A percentile compares a stretch with the other conserved stretches of the same genome.
Conservation (phyloP, 129 eudicot species). For the Dittrichia graveolens region DNA sequence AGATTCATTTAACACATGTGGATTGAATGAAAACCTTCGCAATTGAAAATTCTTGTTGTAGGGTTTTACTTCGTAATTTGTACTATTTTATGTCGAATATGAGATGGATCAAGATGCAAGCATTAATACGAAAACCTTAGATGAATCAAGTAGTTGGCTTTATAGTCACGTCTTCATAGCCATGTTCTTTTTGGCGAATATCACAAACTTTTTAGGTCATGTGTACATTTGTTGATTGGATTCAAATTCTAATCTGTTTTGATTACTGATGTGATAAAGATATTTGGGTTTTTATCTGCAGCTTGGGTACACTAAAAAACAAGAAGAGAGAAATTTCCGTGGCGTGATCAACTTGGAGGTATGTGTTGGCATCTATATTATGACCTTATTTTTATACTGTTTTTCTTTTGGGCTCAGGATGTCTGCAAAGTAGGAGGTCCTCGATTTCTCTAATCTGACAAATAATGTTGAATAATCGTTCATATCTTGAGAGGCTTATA, state of each 20-base stretch:
- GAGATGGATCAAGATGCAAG: not conserved
- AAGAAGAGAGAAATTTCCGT: constrained; percentile 89
- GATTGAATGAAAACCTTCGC: not conserved
- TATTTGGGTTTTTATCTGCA: constrained; percentile 35
- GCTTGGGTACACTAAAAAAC: constrained; percentile 98
- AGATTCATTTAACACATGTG: not conserved
- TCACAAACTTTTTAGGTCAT: constrained; percentile 19
- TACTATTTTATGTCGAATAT: not conserved
- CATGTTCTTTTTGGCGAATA: not conserved
- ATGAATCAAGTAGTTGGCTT: not conserved
- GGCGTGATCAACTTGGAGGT: constrained; percentile 97
- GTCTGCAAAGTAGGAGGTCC: no score
- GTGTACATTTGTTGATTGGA: not conserved
- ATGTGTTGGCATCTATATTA: constrained; percentile 17
- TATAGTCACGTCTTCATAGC: not conserved
- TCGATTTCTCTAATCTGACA: not conserved
- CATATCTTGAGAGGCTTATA: not conserved
- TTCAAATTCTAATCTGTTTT: not conserved
- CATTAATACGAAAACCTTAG: not conserved
- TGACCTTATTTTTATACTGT: no score
- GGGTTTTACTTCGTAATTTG: constrained; percentile 3
- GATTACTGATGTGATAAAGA: constrained; percentile 5
- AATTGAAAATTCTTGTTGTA: not conserved
- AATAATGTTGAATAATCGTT: not conserved
- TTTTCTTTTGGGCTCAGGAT: no score